Evolutionary conservation across 2,329 filamentous ascomycete genomes (phyloP), one percentile per base, ranked within the genome.

Genomic region (Colletotrichum sp.): DNA sequence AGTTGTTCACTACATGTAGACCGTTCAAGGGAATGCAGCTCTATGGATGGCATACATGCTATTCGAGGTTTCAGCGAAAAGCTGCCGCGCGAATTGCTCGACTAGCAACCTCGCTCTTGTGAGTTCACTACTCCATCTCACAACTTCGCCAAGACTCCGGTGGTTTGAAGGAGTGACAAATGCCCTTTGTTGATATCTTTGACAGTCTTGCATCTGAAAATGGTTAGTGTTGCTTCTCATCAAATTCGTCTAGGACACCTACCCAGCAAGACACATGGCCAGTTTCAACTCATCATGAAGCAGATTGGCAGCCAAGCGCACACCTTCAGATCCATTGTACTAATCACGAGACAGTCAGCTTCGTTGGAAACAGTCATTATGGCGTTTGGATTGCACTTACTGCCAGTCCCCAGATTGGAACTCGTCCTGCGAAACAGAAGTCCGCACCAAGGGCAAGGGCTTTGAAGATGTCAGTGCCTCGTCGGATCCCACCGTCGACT

Each of bases 41-140:
- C 3, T n/a, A 6, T 44, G 2, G 5, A n/a, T 22, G 0, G 9
- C 19, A n/a, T n/a, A n/a, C 9, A n/a, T 48, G 19, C 0, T 48
- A 2, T 44, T 44, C 19, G 1, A 12, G 19, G 19, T 48, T 48
- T n/a, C 39, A 48, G 39, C 19, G 0, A 48, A 12, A 22, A 2
- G 19, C 9, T n/a, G 9, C 39, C 39, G 2, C 5, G 19, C 19
- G 0, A 12, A n/a, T 0, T 48, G 9, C 39, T 48, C 0, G 9
- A 22, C 39, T 12, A n/a, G 19, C 9, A n/a, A 2, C 19, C 19
- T 44, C 16, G 36, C 16, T 44, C 5, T 44, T 27, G 22, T 25
- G 25, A 57, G 6, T 11, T 0, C 0, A 57, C 27, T 9, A 5
- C 22, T 28, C 22, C 13, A 57, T 5, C 4, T 57, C 22, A 57